Base-by-base conservation (phyloP, 805 yeast species). In the Candida methanosorbosa region DNA sequence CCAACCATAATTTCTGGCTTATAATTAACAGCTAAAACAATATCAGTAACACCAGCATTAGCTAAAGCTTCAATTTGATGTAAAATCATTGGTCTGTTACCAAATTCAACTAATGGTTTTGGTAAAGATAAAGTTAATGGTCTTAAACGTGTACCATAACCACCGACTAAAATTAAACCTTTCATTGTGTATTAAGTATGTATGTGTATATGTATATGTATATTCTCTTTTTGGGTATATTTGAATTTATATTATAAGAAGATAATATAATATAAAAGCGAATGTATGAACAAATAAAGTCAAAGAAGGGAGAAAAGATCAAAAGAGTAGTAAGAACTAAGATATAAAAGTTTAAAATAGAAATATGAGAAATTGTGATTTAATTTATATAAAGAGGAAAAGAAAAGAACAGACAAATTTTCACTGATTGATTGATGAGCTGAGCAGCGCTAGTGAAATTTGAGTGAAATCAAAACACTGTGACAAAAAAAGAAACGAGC, bases 131-230 rank as follows among this genome's bases (percentile, higher is more conserved):
- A 71, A 43, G 97, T 88, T 56, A 92, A 73, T 44, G 99, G 99
- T 78, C 99, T 88, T 72, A 92, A 82, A 72, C 99, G 92, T 57
- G 99, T 92, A 75, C 99, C 99, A 73, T 88, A 92, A 66, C 98
- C 98, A 61, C 98, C 98, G 54, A 90, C 97, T 63, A 90, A 80
- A 75, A 90, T 90, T 66, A 90, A 78, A 61, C 95, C 96, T 73
- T 87, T 87, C 97, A 87, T 86, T 35, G 36, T 44, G 39, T 31
- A 30, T 14, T 18, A 18, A 16, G 32, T 3, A 14, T 19, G 31
- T 34, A 22, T 42, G 28, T 38, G 17, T 18, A 23, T 27, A 20
- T 18, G 18, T 28, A 32, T 24, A n/a, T n/a, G n/a, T n/a, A n/a
- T n/a, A n/a, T n/a, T n/a, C n/a, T n/a, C n/a, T n/a, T n/a, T 33